Evolutionary conservation across 495 filamentous ascomycete genomes (phyloP), one percentile per base, ranked within the genome.

Genomic region (Lepraria neglecta): DNA sequence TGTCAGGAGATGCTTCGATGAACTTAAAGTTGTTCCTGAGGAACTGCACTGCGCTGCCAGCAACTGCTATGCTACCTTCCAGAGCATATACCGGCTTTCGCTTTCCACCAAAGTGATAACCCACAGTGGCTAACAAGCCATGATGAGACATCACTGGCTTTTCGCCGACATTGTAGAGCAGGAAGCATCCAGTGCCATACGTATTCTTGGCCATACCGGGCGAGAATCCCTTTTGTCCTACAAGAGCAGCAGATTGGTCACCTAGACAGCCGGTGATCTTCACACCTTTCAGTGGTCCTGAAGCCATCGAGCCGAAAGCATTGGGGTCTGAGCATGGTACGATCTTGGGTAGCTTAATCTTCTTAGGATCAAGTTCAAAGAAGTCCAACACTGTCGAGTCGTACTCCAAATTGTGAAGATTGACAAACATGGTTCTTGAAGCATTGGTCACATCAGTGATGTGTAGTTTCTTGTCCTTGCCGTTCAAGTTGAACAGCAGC

Each of bases 351-450:
- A 97, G 77, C 35, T 80, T 79, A 55, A 95, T 77, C 71, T 94
- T 95, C 62, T 74, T 81, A 43, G 74, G 74, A 73, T 95, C 88
- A 61, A 95, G 78, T 40, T 82, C 83, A 72, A 96, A 96, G 76
- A 95, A 97, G 24, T 84, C 75, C 50, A 97, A 78, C 6, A 95
- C 78, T 45, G 78, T 80, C 58, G 94, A 84, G 69, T 95, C 90
- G 70, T 96, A 97, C 68, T 95, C 75, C 33, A 95, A 77, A 6
- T 87, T 94, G 63, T 87, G 81, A 42, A 97, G 79, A 73, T 96
- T 94, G 85, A 95, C 91, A 73, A 96, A 96, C 92, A 96, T 96
- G 56, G 92, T 97, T 63, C 92, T 76, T 17, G 89, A 94, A 33
- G 92, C 92, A 71, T 97, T 97, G 52, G 90, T 95, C 17, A 87